Percentiles rank a stretch among this genome's conserved stretches.
These are phyloP conservation scores for Neurospora hispaniola DNA, from an alignment of 495 filamentous ascomycete genomes.

Conservation along the genomic window DNA sequence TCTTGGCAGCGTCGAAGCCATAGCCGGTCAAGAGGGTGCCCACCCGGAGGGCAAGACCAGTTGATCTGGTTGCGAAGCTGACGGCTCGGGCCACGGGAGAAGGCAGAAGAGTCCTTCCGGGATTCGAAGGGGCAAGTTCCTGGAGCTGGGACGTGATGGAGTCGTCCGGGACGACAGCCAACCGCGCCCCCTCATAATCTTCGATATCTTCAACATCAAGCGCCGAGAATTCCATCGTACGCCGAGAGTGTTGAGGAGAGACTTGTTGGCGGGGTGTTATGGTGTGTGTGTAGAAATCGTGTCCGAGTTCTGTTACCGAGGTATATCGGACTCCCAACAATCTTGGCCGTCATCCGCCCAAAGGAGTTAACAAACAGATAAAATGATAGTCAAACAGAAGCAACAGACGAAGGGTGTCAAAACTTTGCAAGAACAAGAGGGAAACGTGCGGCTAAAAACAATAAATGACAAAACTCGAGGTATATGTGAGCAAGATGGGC, in stretches of 20 bases:
- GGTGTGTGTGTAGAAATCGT: not conserved
- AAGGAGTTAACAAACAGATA: not conserved
- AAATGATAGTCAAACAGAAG: not conserved
- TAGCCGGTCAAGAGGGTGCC: constrained; percentile 55
- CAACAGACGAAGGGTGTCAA: not conserved
- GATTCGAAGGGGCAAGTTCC: constrained; percentile 11
- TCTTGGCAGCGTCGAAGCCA: constrained; percentile 53
- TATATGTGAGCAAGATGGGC: not conserved
- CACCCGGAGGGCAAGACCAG: constrained; percentile 60
- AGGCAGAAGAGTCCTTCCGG: constrained; percentile 55
- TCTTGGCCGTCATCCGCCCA: not conserved
- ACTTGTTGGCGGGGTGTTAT: not conserved
- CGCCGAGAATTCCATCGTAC: not conserved
- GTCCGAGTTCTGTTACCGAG: not conserved
- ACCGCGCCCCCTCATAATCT: not conserved
- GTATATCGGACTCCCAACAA: not conserved
- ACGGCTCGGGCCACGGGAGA: constrained; percentile 56
- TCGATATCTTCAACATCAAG: not conserved
- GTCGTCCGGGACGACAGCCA: constrained; percentile 6
- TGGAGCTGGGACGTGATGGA: constrained; percentile 9
- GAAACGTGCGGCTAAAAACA: not conserved
- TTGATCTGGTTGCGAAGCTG: constrained; percentile 57
- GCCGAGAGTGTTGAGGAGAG: not conserved
- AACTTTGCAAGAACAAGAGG: not conserved
- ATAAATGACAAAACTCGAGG: not conserved